Conservation (phyloP, 345 rosid genomes). For the Sisymbrium altissimum region DNA sequence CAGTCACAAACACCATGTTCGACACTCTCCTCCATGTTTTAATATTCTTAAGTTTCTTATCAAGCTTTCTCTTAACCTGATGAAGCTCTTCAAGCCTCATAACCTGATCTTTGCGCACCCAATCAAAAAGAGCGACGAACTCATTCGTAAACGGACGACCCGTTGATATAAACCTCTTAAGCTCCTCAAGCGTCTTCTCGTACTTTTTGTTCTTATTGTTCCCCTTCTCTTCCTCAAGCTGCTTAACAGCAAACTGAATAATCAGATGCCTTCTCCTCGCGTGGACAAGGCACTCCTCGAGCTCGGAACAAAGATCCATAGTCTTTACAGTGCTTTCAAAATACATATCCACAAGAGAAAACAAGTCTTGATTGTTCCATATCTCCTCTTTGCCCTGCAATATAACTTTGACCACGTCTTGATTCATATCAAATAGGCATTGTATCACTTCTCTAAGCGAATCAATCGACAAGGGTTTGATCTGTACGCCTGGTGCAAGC, state of each 20-base stretch:
- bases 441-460: conserved; percentile 70
- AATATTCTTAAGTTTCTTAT: conserved; percentile 54
- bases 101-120: conserved; percentile 49
- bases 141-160: conserved; percentile 72
- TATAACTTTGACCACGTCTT: conserved; percentile 72
- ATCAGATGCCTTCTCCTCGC: conserved; percentile 64
- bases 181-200: conserved; percentile 60
- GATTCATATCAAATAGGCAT: conserved; percentile 76
- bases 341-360: conserved; percentile 60
- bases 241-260: conserved; percentile 57
- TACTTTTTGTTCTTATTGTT: conserved; percentile 31
- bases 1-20: conserved; percentile 64
- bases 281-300: conserved; percentile 60
- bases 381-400: conserved; percentile 64
- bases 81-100: conserved; percentile 51
- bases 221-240: conserved; percentile 59
- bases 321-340: conserved; percentile 61
- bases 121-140: conserved; percentile 50
- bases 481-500: conserved; percentile 56
- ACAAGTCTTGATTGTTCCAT: conserved; percentile 67
- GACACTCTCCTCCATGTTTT: conserved; percentile 78
- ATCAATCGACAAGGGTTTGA: conserved; percentile 58
- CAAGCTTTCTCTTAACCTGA: conserved; percentile 50
- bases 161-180: conserved; percentile 53
- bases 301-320: conserved; percentile 70